Evolutionary conservation across 306 rosid genomes (phyloP).

Genomic region (Carpinus fangiana): DNA sequence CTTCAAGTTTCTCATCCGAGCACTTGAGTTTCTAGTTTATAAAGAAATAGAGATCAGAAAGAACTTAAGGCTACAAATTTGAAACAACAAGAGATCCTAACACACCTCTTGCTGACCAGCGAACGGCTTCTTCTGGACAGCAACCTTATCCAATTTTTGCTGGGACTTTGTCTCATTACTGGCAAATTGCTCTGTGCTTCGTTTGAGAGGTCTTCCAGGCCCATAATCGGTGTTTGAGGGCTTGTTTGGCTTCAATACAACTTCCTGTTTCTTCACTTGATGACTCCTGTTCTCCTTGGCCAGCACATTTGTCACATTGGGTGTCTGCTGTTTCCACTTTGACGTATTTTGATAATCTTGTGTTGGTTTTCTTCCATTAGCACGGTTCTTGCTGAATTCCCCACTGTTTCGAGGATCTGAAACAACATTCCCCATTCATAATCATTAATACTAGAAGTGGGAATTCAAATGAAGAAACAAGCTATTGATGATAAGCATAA

Average conservation of each 20-base stretch:
- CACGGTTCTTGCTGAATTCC: slow-evolving; percentile 46
- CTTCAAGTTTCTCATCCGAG: slow-evolving; percentile 88
- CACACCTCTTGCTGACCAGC: slow-evolving; percentile 59
- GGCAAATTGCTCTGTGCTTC: slow-evolving; percentile 41
- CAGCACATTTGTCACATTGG: slow-evolving; percentile 33
- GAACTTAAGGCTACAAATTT: slow-evolving; percentile 7
- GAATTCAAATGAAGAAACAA: slow-evolving; percentile 43
- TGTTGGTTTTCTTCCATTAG: slow-evolving; percentile 56
- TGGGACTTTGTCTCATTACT: slow-evolving; percentile 37
- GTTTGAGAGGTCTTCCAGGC: slow-evolving; percentile 53
- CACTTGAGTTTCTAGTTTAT: slow-evolving; percentile 47
- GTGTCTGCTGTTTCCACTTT: slow-evolving; percentile 42
- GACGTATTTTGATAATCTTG: slow-evolving; percentile 36
- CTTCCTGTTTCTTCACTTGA: slow-evolving; percentile 51
- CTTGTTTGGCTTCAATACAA: slow-evolving; percentile 43
- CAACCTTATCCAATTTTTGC: slow-evolving; percentile 40
- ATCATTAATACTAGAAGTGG: slow-evolving; percentile 43
- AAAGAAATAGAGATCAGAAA: slow-evolving; percentile 32
- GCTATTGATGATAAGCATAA: slow-evolving; percentile 40
- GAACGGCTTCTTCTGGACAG: slow-evolving; percentile 51
- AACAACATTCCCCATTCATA: slow-evolving; percentile 43
- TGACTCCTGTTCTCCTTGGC: slow-evolving; percentile 50
- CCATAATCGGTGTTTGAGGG: slow-evolving; percentile 51
- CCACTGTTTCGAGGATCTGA: slow-evolving; percentile 79
- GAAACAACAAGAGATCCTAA: neutral